Evolutionary conservation across 2,329 filamentous ascomycete species (phyloP), one percentile per base, ranked within the genome.

Genomic region (Acephala macrosclerotiorum): DNA sequence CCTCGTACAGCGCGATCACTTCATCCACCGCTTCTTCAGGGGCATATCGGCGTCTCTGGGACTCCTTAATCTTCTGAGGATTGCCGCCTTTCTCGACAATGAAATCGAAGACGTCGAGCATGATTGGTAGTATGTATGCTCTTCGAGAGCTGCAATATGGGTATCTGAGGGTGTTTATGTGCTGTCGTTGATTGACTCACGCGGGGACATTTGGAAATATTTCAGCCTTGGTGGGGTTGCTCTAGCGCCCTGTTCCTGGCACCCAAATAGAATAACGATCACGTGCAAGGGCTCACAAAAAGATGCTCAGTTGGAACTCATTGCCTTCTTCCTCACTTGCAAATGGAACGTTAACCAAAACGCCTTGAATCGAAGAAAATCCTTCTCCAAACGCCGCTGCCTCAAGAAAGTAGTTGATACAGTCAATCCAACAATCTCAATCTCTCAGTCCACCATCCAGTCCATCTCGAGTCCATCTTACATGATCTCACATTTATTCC

Each of bases 51-150:
- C 89, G 89, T 73, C 91, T 88, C 81, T 99, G 96, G 70, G 91
- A 96, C 79, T 97, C 93, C 79, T 92, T 91, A 80, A 99, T 96
- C 82, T 89, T 90, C 77, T 97, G 91, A 18, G 94, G 93, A 81
- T 98, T 89, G 73, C 96, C 96, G 72, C 95, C 96, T 74, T 94
- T 91, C 80, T 97, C 93, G 77, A 87, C 81, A 75, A 95, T 90
- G 77, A 95, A 93, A 77, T 94, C 91, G 73, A 87, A 84, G 63
- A 93, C 84, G 82, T 94, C 92, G 72, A 93, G 84, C 91, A 93
- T 93, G 61, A 73, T 79, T 73, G 64, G 29, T n/a, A 22, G 20
- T 49, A 25, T 53, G 22, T 57, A 16, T 53, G 26, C 47, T 33
- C 35, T 62, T 56, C 47, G 53, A 57, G 25, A 26, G 14, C 51